Conservation (phyloP, 345 rosid species). For the Raphanus raphanistrum region DNA sequence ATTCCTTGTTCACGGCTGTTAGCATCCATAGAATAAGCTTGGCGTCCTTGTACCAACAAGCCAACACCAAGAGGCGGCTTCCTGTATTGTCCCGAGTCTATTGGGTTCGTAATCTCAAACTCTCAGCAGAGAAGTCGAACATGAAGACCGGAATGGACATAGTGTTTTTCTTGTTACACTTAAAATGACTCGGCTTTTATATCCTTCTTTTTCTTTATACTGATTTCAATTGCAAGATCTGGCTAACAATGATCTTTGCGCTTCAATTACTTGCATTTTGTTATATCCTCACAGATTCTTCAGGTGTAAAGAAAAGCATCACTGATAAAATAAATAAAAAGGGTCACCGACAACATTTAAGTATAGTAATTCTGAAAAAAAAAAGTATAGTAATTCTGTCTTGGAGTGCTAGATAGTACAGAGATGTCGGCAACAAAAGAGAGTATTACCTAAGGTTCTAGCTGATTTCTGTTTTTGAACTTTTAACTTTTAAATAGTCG, state of each 20-base stretch:
- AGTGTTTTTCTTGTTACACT: background rate
- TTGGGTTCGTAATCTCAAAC: too few species aligned
- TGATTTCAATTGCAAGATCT: background rate
- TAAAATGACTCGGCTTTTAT: background rate
- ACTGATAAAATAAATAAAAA: background rate
- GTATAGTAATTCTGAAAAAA: background rate
- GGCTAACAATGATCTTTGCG: background rate
- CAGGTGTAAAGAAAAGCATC: background rate
- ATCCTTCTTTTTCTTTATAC: background rate
- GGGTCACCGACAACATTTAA: conserved; percentile 29
- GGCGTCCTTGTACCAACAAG: too few species aligned
- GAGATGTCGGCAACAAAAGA: background rate
- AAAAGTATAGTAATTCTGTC: conserved; percentile 10
- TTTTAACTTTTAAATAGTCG: background rate
- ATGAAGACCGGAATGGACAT: too few species aligned
- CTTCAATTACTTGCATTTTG: background rate
- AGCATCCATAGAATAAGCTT: too few species aligned
- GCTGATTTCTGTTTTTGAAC: background rate
- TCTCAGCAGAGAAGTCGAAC: too few species aligned
- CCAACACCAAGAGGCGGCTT: too few species aligned
- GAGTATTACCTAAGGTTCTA: background rate
- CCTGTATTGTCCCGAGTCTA: too few species aligned
- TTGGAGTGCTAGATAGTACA: background rate
- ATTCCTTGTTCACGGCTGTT: too few species aligned
- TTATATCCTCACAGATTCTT: background rate